Base-by-base conservation (phyloP, 441 rosid species). In the Adansonia rubrostipa region DNA sequence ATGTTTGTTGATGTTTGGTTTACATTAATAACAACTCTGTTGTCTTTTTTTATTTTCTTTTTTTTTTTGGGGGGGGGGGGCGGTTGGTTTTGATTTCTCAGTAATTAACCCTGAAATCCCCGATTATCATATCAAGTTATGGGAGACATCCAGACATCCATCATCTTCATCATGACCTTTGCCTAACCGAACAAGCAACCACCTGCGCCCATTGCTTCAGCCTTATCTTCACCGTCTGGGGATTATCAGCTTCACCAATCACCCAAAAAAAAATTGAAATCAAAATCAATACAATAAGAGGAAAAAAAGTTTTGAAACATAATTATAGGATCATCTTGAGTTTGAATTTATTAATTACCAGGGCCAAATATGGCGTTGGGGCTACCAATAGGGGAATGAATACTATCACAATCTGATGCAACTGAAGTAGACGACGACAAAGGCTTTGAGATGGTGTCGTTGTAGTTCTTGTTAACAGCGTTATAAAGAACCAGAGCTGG, bases 151-250 rank as follows among this genome's bases (percentile, higher is more conserved):
- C 9, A 56, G 17, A 3, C 24, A 57, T 57, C 61, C n/a, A 51
- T 51, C 48, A 28, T 28, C 33, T 28, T 28, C 33, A 28, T 28
- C 33, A 28, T 28, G 33, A 28, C 33, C 33, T 28, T 28, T 28
- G 33, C 33, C 33, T 28, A 28, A 28, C 33, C 33, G 33, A 28
- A 28, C 33, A 28, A 28, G 33, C 33, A 80, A 90, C 93, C 84
- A 90, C 89, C 76, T 85, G 89, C 58, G 93, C 93, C 93, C 93
- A 90, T 51, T 88, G 93, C 76, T 83, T 86, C 79, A 90, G 77
- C 86, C 88, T 87, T 79, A 85, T 88, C 87, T 88, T 90, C 85
- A 90, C 86, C 80, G 86, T 81, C 78, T 86, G 79, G 2, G 92
- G 92, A 84, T 86, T 84, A 68, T 87, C 90, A 63, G 88, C 93